These are phyloP conservation scores for Blastocystis sp. DNA, from an alignment of 352 stramenopile species.

Conservation along the genomic window DNA sequence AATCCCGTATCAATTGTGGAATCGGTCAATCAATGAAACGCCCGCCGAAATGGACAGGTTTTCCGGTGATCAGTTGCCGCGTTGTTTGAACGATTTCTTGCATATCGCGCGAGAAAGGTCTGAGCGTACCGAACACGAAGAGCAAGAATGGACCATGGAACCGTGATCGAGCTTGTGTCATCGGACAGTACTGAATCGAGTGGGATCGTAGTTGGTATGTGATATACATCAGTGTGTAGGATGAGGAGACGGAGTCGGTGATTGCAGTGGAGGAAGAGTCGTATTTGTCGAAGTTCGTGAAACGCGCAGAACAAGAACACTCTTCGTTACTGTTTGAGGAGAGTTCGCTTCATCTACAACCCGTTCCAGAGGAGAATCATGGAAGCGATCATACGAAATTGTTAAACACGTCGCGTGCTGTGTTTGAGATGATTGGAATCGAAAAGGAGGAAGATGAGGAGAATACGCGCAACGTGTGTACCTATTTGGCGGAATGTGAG, in stretches of 20 bases:
- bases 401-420: background rate
- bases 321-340: background rate
- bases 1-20: too few relatives aligned
- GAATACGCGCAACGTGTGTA: background rate
- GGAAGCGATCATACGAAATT: background rate
- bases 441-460: background rate
- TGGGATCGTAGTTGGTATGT: background rate
- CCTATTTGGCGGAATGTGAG: background rate
- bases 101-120: too few relatives aligned
- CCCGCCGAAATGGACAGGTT: too few relatives aligned
- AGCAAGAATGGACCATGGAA: background rate
- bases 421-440: background rate
- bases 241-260: background rate
- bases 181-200: background rate
- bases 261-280: background rate
- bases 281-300: background rate
- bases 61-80: too few relatives aligned
- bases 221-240: too few relatives aligned
- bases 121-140: too few relatives aligned
- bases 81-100: too few relatives aligned
- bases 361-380: background rate
- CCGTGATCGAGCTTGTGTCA: background rate
- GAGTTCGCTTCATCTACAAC: background rate
- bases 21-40: too few relatives aligned
- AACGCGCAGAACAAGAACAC: background rate